Evolutionary conservation across 805 yeast species (phyloP).

Genomic region (Kodamaea leandrae): DNA sequence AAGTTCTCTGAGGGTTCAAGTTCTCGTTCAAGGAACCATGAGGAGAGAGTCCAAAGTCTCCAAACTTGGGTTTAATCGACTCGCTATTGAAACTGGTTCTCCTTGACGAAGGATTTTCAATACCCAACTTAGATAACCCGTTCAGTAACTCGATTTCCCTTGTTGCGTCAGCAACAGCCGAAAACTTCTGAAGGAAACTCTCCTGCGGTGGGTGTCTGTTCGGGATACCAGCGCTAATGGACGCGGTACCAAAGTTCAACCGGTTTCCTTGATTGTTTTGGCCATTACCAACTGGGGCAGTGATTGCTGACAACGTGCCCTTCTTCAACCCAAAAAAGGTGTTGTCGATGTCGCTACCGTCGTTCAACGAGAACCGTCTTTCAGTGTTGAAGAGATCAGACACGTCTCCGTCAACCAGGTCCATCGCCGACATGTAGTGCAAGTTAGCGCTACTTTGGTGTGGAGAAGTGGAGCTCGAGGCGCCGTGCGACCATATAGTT

Average conservation of each 20-base stretch:
- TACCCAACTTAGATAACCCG: conserved; percentile 36
- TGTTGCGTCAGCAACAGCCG: conserved; percentile 66
- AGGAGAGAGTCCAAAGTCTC: conserved; percentile 27
- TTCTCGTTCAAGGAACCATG: conserved; percentile 44
- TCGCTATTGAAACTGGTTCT: conserved; percentile 49
- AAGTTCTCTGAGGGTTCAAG: conserved; percentile 35
- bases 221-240: conserved; percentile 56
- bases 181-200: conserved; percentile 59
- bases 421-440: conserved; percentile 33
- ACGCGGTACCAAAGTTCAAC: conserved; percentile 54
- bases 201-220: conserved; percentile 46
- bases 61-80: conserved; percentile 19
- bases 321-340: conserved; percentile 45
- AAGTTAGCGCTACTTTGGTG: conserved; percentile 12
- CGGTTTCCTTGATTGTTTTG: conserved; percentile 25
- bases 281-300: conserved; percentile 41
- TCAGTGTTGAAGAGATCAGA: conserved; percentile 29
- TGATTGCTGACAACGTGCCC: conserved; percentile 47
- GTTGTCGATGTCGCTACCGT: conserved; percentile 44
- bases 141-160: conserved; percentile 56
- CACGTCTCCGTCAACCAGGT: conserved; percentile 42
- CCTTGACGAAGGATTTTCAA: conserved; percentile 43
- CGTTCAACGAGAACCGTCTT: conserved; percentile 42
- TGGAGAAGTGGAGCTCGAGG: conserved; percentile 10
- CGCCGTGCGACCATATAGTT: conserved; percentile 41